These are phyloP conservation scores for Nannizzia gypsea DNA, from an alignment of 2,329 filamentous ascomycete genomes.

Conservation along the genomic window DNA sequence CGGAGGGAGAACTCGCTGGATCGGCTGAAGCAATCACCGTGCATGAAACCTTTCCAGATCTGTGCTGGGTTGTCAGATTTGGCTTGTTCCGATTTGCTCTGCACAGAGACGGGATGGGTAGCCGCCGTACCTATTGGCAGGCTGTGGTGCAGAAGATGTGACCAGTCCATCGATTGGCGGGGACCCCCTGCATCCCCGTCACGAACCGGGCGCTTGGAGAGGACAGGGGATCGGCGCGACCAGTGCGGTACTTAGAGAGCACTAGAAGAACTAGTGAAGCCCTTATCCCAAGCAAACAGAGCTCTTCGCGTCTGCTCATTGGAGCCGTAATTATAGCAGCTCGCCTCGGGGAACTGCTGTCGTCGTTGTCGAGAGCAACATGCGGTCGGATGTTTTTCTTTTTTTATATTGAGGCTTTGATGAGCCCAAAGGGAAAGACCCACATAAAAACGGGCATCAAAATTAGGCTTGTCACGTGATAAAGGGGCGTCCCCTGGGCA, in stretches of 20 bases:
- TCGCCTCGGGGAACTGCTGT: background rate
- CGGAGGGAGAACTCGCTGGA: background rate
- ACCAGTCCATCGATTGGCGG: conserved; percentile 5
- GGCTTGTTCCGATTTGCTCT: conserved; percentile 2
- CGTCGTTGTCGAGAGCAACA: background rate
- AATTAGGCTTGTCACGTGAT: background rate
- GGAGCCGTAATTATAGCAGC: background rate
- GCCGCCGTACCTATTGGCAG: conserved; percentile 1
- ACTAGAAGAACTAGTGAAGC: background rate
- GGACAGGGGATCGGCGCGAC: conserved; percentile 1
- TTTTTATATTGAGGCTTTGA: conserved; percentile 1
- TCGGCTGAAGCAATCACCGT: conserved; percentile 3
- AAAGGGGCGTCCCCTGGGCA: background rate
- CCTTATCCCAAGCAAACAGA: background rate
- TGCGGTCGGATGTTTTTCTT: background rate
- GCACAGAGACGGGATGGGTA: background rate
- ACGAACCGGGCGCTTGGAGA: conserved; percentile 6
- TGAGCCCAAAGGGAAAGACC: background rate
- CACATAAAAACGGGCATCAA: background rate
- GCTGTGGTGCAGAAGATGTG: conserved; percentile 3
- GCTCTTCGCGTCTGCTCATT: background rate
- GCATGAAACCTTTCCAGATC: background rate
- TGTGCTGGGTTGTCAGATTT: background rate
- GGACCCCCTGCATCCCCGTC: background rate
- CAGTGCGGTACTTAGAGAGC: background rate